phyloP scores from a whole-genome alignment of 163 green algal genomes.

The Coccomyxa subellipsoidea region DNA sequence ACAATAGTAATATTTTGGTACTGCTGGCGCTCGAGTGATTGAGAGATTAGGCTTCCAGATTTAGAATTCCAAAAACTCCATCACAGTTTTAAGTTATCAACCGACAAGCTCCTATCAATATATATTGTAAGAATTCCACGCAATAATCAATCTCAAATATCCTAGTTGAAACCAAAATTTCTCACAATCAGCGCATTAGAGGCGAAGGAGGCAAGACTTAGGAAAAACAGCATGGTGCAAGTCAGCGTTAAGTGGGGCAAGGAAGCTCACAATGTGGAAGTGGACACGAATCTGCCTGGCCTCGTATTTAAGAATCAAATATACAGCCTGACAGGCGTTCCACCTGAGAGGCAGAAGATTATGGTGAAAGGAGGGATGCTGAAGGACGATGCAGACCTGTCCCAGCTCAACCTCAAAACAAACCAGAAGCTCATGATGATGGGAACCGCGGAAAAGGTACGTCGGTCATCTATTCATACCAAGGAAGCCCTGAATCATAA shows the following conservation, averaged over 20 bases:
- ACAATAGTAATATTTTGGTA: no score
- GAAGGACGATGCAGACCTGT: slow-evolving; percentile 92
- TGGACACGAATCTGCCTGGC: slow-evolving; percentile 74
- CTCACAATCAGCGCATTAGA: no score
- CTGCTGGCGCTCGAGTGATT: no score
- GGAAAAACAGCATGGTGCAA: slow-evolving; percentile 4
- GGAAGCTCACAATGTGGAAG: slow-evolving; percentile 72
- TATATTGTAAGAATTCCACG: no score
- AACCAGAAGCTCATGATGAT: slow-evolving; percentile 96
- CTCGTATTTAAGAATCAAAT: slow-evolving; percentile 94
- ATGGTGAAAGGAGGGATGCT: slow-evolving; percentile 93
- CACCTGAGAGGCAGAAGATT: slow-evolving; percentile 92
- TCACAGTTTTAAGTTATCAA: no score
- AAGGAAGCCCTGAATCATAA: background rate
- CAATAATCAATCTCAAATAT: no score
- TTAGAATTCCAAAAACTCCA: no score
- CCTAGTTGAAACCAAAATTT: no score
- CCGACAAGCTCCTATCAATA: no score
- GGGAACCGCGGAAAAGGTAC: slow-evolving; percentile 80
- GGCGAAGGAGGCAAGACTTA: background rate
- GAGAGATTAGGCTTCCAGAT: no score
- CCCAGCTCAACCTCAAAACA: slow-evolving; percentile 74
- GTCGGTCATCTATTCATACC: background rate
- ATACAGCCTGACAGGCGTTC: slow-evolving; percentile 93
- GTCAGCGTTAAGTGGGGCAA: slow-evolving; percentile 86